Evolutionary conservation across 768 basidiomycete species (phyloP).

Genomic region (Tulasnella sp.): DNA sequence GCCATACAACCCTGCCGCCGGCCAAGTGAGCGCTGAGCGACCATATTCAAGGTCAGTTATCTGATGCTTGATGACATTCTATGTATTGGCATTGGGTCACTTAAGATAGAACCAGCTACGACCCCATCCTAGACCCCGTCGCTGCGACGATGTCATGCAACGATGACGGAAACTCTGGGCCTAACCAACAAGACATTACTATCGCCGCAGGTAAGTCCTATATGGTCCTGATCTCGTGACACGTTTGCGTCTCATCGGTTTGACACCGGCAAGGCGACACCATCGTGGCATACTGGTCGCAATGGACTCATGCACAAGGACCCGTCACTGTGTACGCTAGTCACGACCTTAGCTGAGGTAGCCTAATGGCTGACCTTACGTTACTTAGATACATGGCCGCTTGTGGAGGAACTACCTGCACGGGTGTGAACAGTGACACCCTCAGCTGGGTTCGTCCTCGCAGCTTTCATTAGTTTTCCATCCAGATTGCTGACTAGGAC

Average conservation of each 20-base stretch:
- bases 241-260: not conserved
- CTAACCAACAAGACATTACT: constrained; percentile 10
- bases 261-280: constrained; percentile 4
- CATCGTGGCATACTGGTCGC: constrained; percentile 27
- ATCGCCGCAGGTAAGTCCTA: constrained; percentile 23
- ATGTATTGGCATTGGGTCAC: not conserved
- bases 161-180: constrained; percentile 26
- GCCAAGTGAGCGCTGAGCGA: constrained; percentile 24
- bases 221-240: not conserved
- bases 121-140: not conserved
- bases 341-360: not conserved
- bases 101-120: not conserved
- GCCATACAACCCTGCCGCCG: constrained; percentile 9
- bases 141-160: constrained; percentile 4
- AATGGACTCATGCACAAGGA: constrained; percentile 31
- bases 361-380: not conserved
- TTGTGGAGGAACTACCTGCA: constrained; percentile 21
- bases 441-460: constrained; percentile 6
- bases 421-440: constrained; percentile 9
- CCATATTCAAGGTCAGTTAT: constrained; percentile 19
- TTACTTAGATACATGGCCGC: constrained; percentile 21
- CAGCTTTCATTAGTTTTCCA: not conserved
- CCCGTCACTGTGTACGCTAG: constrained; percentile 25
- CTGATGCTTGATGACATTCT: not conserved
- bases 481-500: not conserved